Evolutionary conservation across 1,139 yeast species (phyloP).

Genomic region (Debaryomyces robertsiae): DNA sequence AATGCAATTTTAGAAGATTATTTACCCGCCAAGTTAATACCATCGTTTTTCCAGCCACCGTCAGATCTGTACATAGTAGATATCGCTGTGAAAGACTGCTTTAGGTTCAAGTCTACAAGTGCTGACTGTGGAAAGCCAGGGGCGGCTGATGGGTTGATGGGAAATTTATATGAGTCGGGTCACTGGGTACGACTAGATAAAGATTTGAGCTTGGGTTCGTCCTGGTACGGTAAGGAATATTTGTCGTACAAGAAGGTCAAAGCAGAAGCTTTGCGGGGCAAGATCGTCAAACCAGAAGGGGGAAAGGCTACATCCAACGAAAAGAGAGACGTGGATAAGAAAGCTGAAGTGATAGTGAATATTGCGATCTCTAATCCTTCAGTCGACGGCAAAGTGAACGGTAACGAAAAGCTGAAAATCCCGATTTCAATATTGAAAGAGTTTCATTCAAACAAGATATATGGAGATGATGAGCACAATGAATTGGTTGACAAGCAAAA

Average conservation of each 20-base stretch:
- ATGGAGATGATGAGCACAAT: constrained; percentile 32
- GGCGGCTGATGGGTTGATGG: constrained; percentile 30
- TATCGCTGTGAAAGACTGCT: constrained; percentile 36
- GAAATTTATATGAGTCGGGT: constrained; percentile 31
- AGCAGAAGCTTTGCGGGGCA: constrained; percentile 21
- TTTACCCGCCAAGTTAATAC: constrained; percentile 35
- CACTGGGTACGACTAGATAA: constrained; percentile 43
- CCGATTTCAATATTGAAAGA: constrained; percentile 36
- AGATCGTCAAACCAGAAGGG: constrained; percentile 5
- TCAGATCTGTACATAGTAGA: constrained; percentile 42
- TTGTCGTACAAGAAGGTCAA: constrained; percentile 37
- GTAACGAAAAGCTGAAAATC: constrained; percentile 32
- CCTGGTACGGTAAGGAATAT: constrained; percentile 35
- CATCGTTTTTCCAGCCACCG: constrained; percentile 44
- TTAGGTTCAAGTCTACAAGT: constrained; percentile 25
- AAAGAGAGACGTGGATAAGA: constrained; percentile 12
- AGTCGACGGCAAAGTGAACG: constrained; percentile 32
- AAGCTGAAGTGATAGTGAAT: constrained; percentile 36
- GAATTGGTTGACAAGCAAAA: constrained; percentile 7
- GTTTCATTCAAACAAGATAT: constrained; percentile 28
- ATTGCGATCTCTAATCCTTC: constrained; percentile 35
- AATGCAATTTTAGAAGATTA: constrained; percentile 32
- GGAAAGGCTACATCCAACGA: constrained; percentile 6
- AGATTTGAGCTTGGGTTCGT: constrained; percentile 39
- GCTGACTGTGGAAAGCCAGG: constrained; percentile 38